Evolutionary conservation across 148 eudicot species (phyloP), one percentile per base, ranked within the genome.

Genomic region (Gaultheria prostrata): DNA sequence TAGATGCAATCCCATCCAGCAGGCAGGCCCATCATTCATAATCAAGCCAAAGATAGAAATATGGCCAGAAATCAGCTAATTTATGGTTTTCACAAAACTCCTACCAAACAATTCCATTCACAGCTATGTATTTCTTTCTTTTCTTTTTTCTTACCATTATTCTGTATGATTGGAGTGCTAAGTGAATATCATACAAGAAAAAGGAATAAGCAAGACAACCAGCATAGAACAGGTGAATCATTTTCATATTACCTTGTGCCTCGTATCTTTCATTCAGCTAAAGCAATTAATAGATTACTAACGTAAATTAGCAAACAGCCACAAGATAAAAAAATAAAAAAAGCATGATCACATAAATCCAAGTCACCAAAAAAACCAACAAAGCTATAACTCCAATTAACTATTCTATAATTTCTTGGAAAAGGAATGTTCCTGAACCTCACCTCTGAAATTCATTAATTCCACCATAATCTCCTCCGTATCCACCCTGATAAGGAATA

Each of bases 361-460:
- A 59, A 59, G 67, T 59, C 67, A 59, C 67, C 67, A n/a, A 59
- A 4, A 59, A 59, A 59, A 21, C 6, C 9, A 1, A 39, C 43
- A 1, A 39, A 69, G 8, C 4, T 20, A 81, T 11, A 26, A 69
- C 46, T 21, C 12, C 39, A 30, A 57, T 81, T 69, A 26, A 50
- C 72, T 9, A 50, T 5, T 51, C 3, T 39, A 21, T 24, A 39
- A n/a, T 30, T n/a, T 8, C 24, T 32, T 28, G 45, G 1, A 63
- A 59, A n/a, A 21, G 26, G 67, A 59, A n/a, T 7, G 67, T 15
- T 51, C 54, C 33, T 18, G 54, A 70, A 79, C 12, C 72, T 78
- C 77, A 94, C 98, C 98, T 90, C 67, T 89, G 92, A 71, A 79
- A 85, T 77, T 86, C 87, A 85, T 84, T 74, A 78, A 82, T 85